Base-by-base conservation (phyloP, 192 early-diverging fungal genomes). In the Cetraspora pellucida region DNA sequence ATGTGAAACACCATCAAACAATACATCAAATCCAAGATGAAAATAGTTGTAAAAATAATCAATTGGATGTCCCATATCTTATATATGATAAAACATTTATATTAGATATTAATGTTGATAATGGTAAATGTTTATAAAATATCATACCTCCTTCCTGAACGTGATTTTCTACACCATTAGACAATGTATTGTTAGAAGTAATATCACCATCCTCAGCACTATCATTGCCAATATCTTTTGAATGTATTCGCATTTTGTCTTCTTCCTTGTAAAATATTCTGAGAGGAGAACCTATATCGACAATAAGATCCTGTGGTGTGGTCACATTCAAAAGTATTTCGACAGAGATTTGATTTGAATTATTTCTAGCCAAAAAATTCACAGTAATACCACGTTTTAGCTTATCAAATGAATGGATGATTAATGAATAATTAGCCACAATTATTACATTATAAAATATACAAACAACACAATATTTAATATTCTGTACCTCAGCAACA, bases 41-140 rank as follows among this genome's bases (percentile, higher is more conserved):
- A 91, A 92, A 69, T 92, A 94, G 73, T 93, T 92, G 82, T 89
- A 93, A 81, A 92, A 91, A 65, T 93, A 94, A 75, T 90, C 92
- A 16, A 86, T 85, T 17, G 88, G 81, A 25, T 85, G 81, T 28
- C 45, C 82, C 63, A 13, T 70, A 70, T 46, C 85, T 80, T 83
- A 50, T 28, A 52, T n/a, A 21, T 19, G 10, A 77, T 44, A 27
- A 23, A n/a, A 52, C 2, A 70, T 58, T 17, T 58, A 3, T 68
- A 55, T 44, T 30, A 47, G 37, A 37, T 5, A 37, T 37, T 5
- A n/a, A 37, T 37, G 31, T 37, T 37, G 31, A 37, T 37, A 37
- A 37, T 37, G 1, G 1, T 37, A 54, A 55, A 30, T 19, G 2
- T 19, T 28, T 16, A 19, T 75, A 28, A 19, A 30, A 65, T 44